A percentile compares a stretch with the other conserved stretches of the same genome.
Evolutionary conservation across 2,329 filamentous ascomycete species (phyloP).

Genomic region (Ceratocystis ficicola): DNA sequence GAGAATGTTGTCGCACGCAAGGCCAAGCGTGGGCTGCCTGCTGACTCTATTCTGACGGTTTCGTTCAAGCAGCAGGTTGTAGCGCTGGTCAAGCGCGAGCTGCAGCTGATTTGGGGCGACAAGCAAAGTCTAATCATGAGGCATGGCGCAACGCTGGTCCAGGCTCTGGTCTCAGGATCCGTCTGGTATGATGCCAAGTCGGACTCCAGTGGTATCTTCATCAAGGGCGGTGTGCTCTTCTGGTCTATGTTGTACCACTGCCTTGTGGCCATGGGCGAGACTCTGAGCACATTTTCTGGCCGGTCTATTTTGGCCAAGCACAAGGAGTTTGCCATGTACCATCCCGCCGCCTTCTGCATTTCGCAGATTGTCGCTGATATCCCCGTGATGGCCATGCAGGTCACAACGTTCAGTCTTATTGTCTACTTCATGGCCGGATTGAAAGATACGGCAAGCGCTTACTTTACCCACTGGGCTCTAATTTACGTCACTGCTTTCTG

Average conservation of each 20-base stretch:
- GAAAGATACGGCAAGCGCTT: slow-evolving; percentile 38
- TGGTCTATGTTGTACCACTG: slow-evolving; percentile 51
- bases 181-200: slow-evolving; percentile 53
- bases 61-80: slow-evolving; percentile 44
- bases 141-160: slow-evolving; percentile 43
- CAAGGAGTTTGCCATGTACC: slow-evolving; percentile 40
- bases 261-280: slow-evolving; percentile 53
- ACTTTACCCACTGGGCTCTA: slow-evolving; percentile 51
- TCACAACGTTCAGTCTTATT: slow-evolving; percentile 44
- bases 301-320: slow-evolving; percentile 49
- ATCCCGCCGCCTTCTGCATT: slow-evolving; percentile 47
- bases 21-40: slow-evolving; percentile 37
- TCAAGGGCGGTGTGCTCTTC: slow-evolving; percentile 53
- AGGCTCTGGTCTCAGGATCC: slow-evolving; percentile 52
- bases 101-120: slow-evolving; percentile 54
- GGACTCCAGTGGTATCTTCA: slow-evolving; percentile 48
- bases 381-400: slow-evolving; percentile 45
- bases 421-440: slow-evolving; percentile 54
- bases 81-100: slow-evolving; percentile 46
- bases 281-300: slow-evolving; percentile 49
- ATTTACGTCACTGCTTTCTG: slow-evolving; percentile 41
- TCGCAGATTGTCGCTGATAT: slow-evolving; percentile 44
- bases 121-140: slow-evolving; percentile 52
- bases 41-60: slow-evolving; percentile 45
- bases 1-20: slow-evolving; percentile 43